phyloP scores from a whole-genome alignment of 2,329 filamentous ascomycete species.

The Sarocladium strictum region DNA sequence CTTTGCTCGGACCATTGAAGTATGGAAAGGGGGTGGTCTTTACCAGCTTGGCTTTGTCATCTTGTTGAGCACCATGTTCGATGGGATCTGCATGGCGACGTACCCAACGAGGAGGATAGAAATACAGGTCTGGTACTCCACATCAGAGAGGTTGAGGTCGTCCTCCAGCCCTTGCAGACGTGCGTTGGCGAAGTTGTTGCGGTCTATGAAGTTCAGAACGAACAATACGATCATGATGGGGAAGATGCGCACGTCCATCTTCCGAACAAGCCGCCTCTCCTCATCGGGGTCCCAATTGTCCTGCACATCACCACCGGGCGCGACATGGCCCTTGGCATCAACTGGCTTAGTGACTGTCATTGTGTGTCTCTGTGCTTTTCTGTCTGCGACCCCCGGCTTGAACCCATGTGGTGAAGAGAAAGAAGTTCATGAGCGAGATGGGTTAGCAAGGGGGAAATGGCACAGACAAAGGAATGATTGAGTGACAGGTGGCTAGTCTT shows the following conservation, averaged over 20 bases:
- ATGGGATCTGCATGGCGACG: conserved; percentile 30
- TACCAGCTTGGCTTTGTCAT: conserved; percentile 24
- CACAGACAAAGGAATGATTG: background rate
- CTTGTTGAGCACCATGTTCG: conserved; percentile 25
- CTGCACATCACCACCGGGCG: background rate
- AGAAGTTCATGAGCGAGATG: no score
- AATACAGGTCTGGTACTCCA: conserved; percentile 26
- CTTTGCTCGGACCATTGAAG: background rate
- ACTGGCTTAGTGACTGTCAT: background rate
- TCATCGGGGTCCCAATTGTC: background rate
- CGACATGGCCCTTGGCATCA: background rate
- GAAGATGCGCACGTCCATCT: conserved; percentile 26
- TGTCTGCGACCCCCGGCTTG: background rate
- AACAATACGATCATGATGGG: conserved; percentile 19
- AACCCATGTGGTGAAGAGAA: background rate
- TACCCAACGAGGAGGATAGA: conserved; percentile 26
- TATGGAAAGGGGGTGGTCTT: background rate
- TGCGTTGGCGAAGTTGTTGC: conserved; percentile 30
- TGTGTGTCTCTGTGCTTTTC: background rate
- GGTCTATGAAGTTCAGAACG: conserved; percentile 41
- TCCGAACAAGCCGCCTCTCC: conserved; percentile 15
- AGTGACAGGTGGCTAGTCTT: background rate
- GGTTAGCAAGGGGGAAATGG: background rate
- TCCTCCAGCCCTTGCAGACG: conserved; percentile 13
- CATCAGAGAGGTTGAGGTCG: conserved; percentile 23